A percentile compares a stretch with the other conserved stretches of the same genome.
These are phyloP conservation scores for Cladosporium cucumerinum DNA, from an alignment of 2,329 filamentous ascomycete genomes.

Conservation along the genomic window DNA sequence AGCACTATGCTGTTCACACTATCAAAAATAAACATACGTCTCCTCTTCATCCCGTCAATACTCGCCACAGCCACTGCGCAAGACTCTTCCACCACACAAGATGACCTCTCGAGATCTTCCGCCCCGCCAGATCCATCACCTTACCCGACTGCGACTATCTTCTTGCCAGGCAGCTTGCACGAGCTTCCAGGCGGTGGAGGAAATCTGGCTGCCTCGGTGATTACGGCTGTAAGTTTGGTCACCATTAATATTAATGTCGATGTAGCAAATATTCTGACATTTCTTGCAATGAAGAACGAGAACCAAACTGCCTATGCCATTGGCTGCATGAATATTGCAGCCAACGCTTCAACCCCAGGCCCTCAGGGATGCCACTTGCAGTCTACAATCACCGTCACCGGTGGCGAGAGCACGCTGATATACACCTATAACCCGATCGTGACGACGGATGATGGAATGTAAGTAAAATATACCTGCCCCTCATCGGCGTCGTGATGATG, in stretches of 20 bases:
- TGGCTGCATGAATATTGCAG: slow-evolving; percentile 20
- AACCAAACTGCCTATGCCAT: slow-evolving; percentile 29
- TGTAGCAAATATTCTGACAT: not conserved
- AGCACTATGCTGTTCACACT: not conserved
- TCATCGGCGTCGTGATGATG: not conserved
- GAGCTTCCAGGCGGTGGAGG: not conserved
- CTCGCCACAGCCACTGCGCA: not conserved
- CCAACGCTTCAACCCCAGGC: slow-evolving; percentile 16
- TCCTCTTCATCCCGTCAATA: not conserved
- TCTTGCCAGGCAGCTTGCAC: slow-evolving; percentile 15
- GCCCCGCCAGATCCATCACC: slow-evolving; percentile 21
- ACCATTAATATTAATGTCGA: not conserved
- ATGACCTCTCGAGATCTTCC: not conserved
- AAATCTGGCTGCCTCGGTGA: slow-evolving; percentile 18
- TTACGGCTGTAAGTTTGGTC: slow-evolving; percentile 23
- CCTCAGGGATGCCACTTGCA: slow-evolving; percentile 22
- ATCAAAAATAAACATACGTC: not conserved
- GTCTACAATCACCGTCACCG: slow-evolving; percentile 30
- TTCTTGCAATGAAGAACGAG: slow-evolving; percentile 17
- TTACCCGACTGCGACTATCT: slow-evolving; percentile 16
- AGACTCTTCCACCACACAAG: not conserved
- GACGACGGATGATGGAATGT: slow-evolving; percentile 18
- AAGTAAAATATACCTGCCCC: not conserved
- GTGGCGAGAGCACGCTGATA: slow-evolving; percentile 29
- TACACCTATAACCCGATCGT: slow-evolving; percentile 20